Evolutionary conservation across 2,329 filamentous ascomycete genomes (phyloP), one percentile per base, ranked within the genome.

Genomic region (Penicillium crustosum): DNA sequence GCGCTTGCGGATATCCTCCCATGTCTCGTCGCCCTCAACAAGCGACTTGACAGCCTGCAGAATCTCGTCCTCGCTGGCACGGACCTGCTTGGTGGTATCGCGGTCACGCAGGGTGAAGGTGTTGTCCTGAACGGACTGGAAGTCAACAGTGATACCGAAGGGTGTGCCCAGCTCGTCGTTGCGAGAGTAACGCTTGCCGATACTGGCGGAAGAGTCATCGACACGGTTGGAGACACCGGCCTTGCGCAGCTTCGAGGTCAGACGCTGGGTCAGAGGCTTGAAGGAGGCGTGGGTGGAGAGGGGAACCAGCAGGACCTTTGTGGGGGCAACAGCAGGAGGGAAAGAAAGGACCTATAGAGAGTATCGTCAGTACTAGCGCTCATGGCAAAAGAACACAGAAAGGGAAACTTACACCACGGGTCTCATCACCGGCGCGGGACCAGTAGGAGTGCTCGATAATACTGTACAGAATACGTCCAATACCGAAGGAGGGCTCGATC

Each of bases 131-230:
- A 96, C 81, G 48, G 91, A 95, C 81, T 97, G 91, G 84, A 97
- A 97, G 76, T 97, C 93, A 59, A 97, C 86, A 0, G 93, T 97
- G 75, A 97, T 88, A 72, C 92, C 93, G 64, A 97, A 88, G 8
- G 93, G 91, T 44, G 94, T 97, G 70, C 93, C 94, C 58, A 97
- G 85, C 79, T 97, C 93, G 76, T 97, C 93, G 74, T 97, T 97
- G 69, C 94, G 88, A 73, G 89, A 87, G 77, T 96, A 97, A 53
- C 93, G 89, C 83, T 96, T 96, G 74, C 93, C 93, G 68, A 97
- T 97, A 62, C 88, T 92, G 61, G 93, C 92, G 29, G 89, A 91
- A 15, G 91, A 95, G 75, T 94, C 90, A 71, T 97, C 94, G 38
- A 97, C 85, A 60, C 90, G 88, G 81, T 86, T 95, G 43, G 91